Conservation (phyloP, 345 rosid genomes). For the Citrus unshiu region DNA sequence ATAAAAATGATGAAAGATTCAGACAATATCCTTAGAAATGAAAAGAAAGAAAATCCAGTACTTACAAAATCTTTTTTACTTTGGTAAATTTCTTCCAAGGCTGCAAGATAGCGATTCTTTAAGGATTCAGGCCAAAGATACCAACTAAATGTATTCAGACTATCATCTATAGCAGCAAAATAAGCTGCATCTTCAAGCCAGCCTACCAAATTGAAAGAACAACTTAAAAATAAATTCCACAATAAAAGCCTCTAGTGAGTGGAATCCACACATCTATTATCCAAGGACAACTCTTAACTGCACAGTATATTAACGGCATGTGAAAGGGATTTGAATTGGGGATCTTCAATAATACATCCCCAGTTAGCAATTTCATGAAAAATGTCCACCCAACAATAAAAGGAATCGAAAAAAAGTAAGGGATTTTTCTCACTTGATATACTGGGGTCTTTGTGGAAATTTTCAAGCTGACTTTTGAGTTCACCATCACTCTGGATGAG, state of each 20-base stretch:
- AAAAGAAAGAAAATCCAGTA: slow-evolving; percentile 11
- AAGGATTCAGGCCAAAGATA: slow-evolving; percentile 85
- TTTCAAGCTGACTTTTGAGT: slow-evolving; percentile 57
- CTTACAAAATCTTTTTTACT: slow-evolving; percentile 80
- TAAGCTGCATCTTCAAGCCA: slow-evolving; percentile 98
- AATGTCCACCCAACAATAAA: background rate
- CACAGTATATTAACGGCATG: background rate
- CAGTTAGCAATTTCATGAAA: no score
- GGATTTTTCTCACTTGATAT: slow-evolving; percentile 55
- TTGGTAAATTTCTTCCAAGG: slow-evolving; percentile 79
- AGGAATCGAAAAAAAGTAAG: background rate
- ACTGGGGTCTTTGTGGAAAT: slow-evolving; percentile 53
- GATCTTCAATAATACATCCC: background rate
- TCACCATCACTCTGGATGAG: slow-evolving; percentile 56
- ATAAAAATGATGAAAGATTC: slow-evolving; percentile 24
- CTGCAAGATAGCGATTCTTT: slow-evolving; percentile 76
- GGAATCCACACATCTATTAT: background rate
- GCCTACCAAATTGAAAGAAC: slow-evolving; percentile 38
- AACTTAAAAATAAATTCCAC: slow-evolving; percentile 2
- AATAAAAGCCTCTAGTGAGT: background rate
- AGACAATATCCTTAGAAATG: slow-evolving; percentile 53
- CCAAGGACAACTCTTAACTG: background rate
- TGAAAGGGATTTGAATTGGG: background rate
- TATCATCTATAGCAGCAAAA: slow-evolving; percentile 84
- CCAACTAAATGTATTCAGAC: slow-evolving; percentile 63